Evolutionary conservation across 345 rosid species (phyloP), one percentile per base, ranked within the genome.

Genomic region (Zanthoxylum bungeanum): DNA sequence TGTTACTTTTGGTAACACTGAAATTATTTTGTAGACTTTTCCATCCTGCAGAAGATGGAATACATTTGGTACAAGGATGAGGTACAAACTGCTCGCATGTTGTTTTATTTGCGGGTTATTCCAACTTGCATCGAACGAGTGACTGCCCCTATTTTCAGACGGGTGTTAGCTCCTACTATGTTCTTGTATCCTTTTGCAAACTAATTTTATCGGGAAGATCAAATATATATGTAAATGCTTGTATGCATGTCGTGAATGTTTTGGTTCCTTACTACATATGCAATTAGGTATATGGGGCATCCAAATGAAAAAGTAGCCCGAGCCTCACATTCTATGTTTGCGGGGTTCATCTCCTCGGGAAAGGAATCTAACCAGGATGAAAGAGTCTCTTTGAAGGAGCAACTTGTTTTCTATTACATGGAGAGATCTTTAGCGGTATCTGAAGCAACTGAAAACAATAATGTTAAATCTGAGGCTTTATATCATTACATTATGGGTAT

Each of bases 61-160:
- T 92, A 92, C 73, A 62, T 68, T 63, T 95, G 98, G 99, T 85
- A 81, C 71, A 81, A 81, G 73, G 99, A 95, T 83, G 98, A 91
- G 62, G 92, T 95, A 61, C 99, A 95, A 76, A 89, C 99, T 74
- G 87, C 98, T 73, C 91, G 97, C 28, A 73, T 92, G 65, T 83
- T 92, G 79, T 95, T 95, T 85, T 95, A 85, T 77, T 73, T 92
- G 80, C 89, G 97, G 24, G 89, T 95, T 66, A 85, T 92, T 72
- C 98, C 98, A 61, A 92, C 97, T 66, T 92, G 88, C 81, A 78
- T 92, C 28, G 98, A 85, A 62, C 81, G 71, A 64, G 70, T 95
- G 74, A 84, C 91, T n/a, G 82, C 88, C 66, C 57, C 69, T 49
- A 83, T 85, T 49, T 91, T 86, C 65, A 81, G 96, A 66, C 83